These are phyloP conservation scores for Penicillium canariense DNA, from an alignment of 495 filamentous ascomycete species.

Conservation along the genomic window DNA sequence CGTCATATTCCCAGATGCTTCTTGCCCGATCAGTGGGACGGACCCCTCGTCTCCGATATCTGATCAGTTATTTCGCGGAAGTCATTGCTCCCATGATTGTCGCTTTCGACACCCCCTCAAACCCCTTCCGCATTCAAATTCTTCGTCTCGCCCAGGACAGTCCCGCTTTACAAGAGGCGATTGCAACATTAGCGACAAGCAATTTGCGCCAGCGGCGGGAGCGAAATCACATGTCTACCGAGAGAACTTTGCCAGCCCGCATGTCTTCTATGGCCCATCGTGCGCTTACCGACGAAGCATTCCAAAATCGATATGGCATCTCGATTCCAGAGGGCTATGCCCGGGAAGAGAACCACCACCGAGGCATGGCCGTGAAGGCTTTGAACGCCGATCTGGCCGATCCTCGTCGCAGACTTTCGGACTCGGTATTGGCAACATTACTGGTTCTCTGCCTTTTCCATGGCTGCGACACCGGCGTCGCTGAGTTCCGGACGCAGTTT, in stretches of 20 bases:
- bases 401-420: slow-evolving; percentile 68
- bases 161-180: slow-evolving; percentile 83
- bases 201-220: slow-evolving; percentile 61
- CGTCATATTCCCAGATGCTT: slow-evolving; percentile 44
- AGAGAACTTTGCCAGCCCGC: slow-evolving; percentile 43
- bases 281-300: slow-evolving; percentile 39
- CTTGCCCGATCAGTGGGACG: slow-evolving; percentile 47
- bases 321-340: slow-evolving; percentile 34
- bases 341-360: slow-evolving; percentile 79
- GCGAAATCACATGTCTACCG: slow-evolving; percentile 41
- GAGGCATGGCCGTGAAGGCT: slow-evolving; percentile 73
- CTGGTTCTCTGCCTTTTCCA: slow-evolving; percentile 89
- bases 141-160: slow-evolving; percentile 74
- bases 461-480: slow-evolving; percentile 88
- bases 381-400: slow-evolving; percentile 82
- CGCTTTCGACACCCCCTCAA: slow-evolving; percentile 78
- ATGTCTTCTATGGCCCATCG: slow-evolving; percentile 52
- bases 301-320: slow-evolving; percentile 39
- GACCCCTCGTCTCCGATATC: slow-evolving; percentile 56
- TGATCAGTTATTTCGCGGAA: slow-evolving; percentile 70
- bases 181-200: slow-evolving; percentile 84
- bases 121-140: slow-evolving; percentile 85
- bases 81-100: slow-evolving; percentile 89
- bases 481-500: slow-evolving; percentile 90
- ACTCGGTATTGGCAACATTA: slow-evolving; percentile 85